Evolutionary conservation across 176 grass and related monocot genomes (phyloP), one percentile per base, ranked within the genome.

Genomic region (Zea mays): DNA sequence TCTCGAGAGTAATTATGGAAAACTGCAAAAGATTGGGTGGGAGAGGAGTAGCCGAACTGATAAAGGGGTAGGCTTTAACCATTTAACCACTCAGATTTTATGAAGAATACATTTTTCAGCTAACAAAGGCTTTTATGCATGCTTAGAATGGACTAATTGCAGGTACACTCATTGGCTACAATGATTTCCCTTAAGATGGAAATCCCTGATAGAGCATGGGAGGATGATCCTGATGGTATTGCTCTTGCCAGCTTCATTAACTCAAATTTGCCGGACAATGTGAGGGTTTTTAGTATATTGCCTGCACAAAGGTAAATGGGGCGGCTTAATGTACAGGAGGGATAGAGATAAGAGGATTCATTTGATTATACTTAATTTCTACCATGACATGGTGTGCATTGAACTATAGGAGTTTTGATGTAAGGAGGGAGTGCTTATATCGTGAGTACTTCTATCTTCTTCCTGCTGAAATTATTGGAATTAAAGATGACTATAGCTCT

Each of bases 111-210:
- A 17, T 43, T 74, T 33, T 6, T n/a, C 48, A 13, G 58, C 82
- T 89, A 67, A 89, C 72, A 60, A 84, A 51, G 69, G 77, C 81
- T 75, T 79, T 48, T 64, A 88, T 81, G 72, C 82, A 72, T 84
- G 86, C 77, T 88, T 85, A 85, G 86, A 65, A 72, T 57, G 57
- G 66, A 81, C 41, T 77, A 72, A 76, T 92, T 84, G 82, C 75
- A 98, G 95, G 91, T 99, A 21, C 92, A 99, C 85, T 99, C 96
- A 7, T 74, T 99, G 58, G 83, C 92, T 52, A 99, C 90, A 10
- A 93, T 92, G 85, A 93, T 99, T 55, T 90, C 96, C 51, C 68
- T 95, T 68, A 99, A 99, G 85, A 95, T 99, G 96, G 92, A 99
- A 66, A 95, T 99, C 27, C 96, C 96, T 88, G 85, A 88, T 63